phyloP scores from a whole-genome alignment of 768 basidiomycete genomes.

The Naganishia antarctica region DNA sequence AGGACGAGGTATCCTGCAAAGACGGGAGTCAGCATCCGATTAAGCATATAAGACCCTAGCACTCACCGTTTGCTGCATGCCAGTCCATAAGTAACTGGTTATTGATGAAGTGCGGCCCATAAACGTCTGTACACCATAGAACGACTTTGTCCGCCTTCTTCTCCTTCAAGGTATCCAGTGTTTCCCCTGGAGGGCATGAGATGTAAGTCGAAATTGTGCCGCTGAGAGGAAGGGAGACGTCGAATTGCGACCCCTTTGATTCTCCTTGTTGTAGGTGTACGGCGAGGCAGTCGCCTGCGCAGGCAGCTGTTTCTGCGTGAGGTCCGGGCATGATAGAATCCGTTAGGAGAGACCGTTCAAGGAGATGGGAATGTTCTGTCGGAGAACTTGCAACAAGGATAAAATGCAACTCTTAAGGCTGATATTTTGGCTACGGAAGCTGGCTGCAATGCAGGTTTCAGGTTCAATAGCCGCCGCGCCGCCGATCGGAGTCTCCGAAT shows the following conservation, averaged over 20 bases:
- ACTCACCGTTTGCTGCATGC: constrained; percentile 59
- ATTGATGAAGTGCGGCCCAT: constrained; percentile 60
- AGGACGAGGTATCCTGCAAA: constrained; percentile 59
- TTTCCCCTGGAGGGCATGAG: constrained; percentile 17
- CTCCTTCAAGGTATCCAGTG: constrained; percentile 9
- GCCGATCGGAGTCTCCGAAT: too few species aligned
- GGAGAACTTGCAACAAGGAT: not conserved
- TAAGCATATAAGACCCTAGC: too few species aligned
- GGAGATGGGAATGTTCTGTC: not conserved
- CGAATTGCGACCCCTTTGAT: constrained; percentile 23
- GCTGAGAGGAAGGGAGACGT: not conserved
- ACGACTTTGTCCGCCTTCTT: constrained; percentile 53
- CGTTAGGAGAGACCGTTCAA: too few species aligned
- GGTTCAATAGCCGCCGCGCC: too few species aligned
- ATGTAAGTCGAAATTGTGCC: constrained; percentile 27
- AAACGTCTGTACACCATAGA: constrained; percentile 61
- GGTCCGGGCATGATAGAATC: constrained; percentile 14
- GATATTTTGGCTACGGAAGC: too few species aligned
- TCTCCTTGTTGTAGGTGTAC: constrained; percentile 23
- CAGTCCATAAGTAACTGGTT: constrained; percentile 62
- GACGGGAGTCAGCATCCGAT: not conserved
- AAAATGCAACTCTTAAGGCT: too few species aligned
- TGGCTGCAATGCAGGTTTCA: too few species aligned
- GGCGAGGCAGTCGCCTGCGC: constrained; percentile 26
- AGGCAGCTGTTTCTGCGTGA: constrained; percentile 18